A percentile compares a stretch with the other conserved stretches of the same genome.
Evolutionary conservation across 176 grass and related monocot genomes (phyloP).

Genomic region (Musa troglodytarum): DNA sequence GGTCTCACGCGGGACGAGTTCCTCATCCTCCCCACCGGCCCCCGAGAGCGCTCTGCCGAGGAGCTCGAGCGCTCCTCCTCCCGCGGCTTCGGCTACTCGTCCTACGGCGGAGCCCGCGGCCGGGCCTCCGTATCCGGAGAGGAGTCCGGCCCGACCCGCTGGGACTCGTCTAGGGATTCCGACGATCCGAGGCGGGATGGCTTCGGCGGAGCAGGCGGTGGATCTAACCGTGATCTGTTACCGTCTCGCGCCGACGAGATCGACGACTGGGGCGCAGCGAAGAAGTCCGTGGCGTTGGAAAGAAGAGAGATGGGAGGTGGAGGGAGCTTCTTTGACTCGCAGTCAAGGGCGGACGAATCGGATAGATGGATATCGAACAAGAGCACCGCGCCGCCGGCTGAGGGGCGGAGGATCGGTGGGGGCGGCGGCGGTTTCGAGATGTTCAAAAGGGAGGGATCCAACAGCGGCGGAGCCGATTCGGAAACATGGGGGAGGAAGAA

Average conservation of each 20-base stretch:
- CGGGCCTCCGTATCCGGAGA: background rate
- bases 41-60: constrained; percentile 43
- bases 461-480: constrained; percentile 25
- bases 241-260: constrained; percentile 28
- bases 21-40: constrained; percentile 34
- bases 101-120: constrained; percentile 7
- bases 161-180: constrained; percentile 20
- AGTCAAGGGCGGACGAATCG: constrained; percentile 39
- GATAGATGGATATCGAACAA: constrained; percentile 34
- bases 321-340: background rate
- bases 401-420: constrained; percentile 9
- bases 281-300: constrained; percentile 1
- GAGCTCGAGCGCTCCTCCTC: constrained; percentile 35
- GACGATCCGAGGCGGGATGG: constrained; percentile 36
- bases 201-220: constrained; percentile 11
- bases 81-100: constrained; percentile 25
- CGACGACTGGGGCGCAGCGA: constrained; percentile 18
- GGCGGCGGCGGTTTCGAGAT: background rate
- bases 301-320: background rate
- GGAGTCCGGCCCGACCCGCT: background rate
- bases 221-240: constrained; percentile 27
- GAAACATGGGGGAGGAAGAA: constrained; percentile 32
- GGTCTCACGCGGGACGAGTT: constrained; percentile 10
- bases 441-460: constrained; percentile 26
- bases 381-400: constrained; percentile 6